phyloP scores from a whole-genome alignment of 1,139 yeast genomes.

The Hemisphaericaspora lyxosophila region DNA sequence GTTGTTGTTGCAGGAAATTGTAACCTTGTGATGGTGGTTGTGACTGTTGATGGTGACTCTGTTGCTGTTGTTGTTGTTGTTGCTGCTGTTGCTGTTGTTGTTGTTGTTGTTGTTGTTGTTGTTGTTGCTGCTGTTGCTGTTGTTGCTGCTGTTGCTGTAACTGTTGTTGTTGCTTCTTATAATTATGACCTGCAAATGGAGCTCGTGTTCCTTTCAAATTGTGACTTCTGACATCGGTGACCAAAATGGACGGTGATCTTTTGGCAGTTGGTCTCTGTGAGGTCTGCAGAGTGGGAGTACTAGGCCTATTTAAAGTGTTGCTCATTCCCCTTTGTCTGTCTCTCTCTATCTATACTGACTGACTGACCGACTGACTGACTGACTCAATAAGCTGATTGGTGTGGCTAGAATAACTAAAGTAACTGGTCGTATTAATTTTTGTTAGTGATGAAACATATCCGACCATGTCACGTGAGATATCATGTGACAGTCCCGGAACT shows the following conservation, averaged over 20 bases:
- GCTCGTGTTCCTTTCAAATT: constrained; percentile 63
- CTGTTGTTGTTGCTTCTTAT: constrained; percentile 38
- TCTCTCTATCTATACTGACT: too few relatives aligned
- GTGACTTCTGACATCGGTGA: constrained; percentile 78
- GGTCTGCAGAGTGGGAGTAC: constrained; percentile 6
- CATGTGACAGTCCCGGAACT: not conserved
- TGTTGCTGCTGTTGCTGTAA: constrained; percentile 17
- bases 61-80: constrained; percentile 16
- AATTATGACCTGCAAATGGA: constrained; percentile 76
- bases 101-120: constrained; percentile 14
- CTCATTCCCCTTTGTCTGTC: not conserved
- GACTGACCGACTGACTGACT: too few relatives aligned
- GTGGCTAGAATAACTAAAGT: too few relatives aligned
- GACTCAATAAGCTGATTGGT: too few relatives aligned
- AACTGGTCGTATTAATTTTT: too few relatives aligned
- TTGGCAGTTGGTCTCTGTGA: constrained; percentile 66
- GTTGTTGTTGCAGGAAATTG: constrained; percentile 18
- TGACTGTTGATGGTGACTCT: constrained; percentile 11
- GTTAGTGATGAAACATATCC: too few relatives aligned
- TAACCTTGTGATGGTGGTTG: constrained; percentile 11
- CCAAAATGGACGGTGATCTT: constrained; percentile 88
- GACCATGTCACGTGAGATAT: not conserved
- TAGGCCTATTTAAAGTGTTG: not conserved
- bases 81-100: constrained; percentile 32
- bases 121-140: constrained; percentile 15